phyloP scores from a whole-genome alignment of 768 basidiomycete species.

The Mycena alexandri region DNA sequence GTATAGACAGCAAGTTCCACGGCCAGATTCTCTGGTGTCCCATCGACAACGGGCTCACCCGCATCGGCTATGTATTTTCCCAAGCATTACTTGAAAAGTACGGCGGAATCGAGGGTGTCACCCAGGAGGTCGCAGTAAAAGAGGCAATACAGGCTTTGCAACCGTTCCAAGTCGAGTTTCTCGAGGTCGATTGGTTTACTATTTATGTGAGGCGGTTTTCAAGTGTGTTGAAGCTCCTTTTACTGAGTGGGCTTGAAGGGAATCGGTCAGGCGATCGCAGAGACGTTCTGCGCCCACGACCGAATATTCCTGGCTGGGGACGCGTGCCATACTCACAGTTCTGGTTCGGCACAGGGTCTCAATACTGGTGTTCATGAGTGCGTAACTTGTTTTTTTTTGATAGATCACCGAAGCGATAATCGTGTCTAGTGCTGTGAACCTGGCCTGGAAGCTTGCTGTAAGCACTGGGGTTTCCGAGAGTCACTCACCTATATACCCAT shows the following conservation, averaged over 20 bases:
- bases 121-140: slow-evolving; percentile 32
- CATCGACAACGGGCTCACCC: slow-evolving; percentile 38
- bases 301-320: slow-evolving; percentile 40
- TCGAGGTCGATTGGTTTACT: slow-evolving; percentile 37
- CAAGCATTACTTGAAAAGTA: slow-evolving; percentile 38
- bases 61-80: slow-evolving; percentile 41
- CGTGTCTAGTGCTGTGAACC: slow-evolving; percentile 35
- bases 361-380: slow-evolving; percentile 41
- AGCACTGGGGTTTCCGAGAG: neutral
- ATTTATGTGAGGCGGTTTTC: slow-evolving; percentile 27
- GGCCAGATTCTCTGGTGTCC: slow-evolving; percentile 42
- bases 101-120: slow-evolving; percentile 37
- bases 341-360: slow-evolving; percentile 39
- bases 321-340: slow-evolving; percentile 41
- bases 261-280: slow-evolving; percentile 40
- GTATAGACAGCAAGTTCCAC: slow-evolving; percentile 38
- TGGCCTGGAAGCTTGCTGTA: slow-evolving; percentile 41
- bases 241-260: slow-evolving; percentile 22
- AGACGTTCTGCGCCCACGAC: slow-evolving; percentile 32
- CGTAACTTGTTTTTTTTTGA: neutral
- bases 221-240: neutral
- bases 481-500: neutral
- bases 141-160: slow-evolving; percentile 35
- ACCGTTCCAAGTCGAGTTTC: slow-evolving; percentile 37
- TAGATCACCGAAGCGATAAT: neutral